Conservation (phyloP, 1,284 basidiomycete genomes). For the Cutaneotrichosporon arboriforme region DNA sequence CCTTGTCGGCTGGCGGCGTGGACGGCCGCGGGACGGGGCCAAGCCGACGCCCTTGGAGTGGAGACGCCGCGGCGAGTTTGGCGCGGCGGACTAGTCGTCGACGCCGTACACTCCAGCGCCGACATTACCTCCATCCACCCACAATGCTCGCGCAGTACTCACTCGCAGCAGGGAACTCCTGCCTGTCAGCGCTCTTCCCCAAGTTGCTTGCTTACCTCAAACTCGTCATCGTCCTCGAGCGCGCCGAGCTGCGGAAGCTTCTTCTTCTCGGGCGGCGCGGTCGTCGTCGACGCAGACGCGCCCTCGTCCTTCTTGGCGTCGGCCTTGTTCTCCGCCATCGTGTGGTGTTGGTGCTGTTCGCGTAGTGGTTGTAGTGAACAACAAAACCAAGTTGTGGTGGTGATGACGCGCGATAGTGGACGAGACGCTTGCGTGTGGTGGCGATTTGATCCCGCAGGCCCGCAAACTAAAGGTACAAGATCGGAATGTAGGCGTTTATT, state of each 20-base stretch:
- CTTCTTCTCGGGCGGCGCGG: conserved; percentile 29
- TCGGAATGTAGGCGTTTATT: no score
- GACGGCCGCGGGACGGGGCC: no score
- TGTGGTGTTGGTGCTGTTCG: conserved; percentile 8
- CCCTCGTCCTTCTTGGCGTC: conserved; percentile 3
- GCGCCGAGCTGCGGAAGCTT: conserved; percentile 47
- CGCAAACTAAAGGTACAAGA: no score
- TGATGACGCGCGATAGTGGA: neutral
- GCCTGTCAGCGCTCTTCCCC: conserved; percentile 12
- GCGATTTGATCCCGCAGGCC: no score
- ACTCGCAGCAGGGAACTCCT: conserved; percentile 48
- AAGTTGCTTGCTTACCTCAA: conserved; percentile 41
- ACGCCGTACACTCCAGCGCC: no score
- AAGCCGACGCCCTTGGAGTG: no score
- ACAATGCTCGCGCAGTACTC: neutral
- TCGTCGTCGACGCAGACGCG: neutral
- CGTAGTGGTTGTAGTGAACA: neutral
- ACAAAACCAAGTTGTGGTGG: conserved; percentile 2
- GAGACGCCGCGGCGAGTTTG: no score
- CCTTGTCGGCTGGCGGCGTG: no score
- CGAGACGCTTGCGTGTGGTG: no score
- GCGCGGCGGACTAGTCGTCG: no score
- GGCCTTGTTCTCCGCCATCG: conserved; percentile 13
- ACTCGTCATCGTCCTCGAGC: conserved; percentile 51
- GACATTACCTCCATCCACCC: no score